Evolutionary conservation across 1,284 basidiomycete genomes (phyloP), one percentile per base, ranked within the genome.

Genomic region (Marasmius fiardii): DNA sequence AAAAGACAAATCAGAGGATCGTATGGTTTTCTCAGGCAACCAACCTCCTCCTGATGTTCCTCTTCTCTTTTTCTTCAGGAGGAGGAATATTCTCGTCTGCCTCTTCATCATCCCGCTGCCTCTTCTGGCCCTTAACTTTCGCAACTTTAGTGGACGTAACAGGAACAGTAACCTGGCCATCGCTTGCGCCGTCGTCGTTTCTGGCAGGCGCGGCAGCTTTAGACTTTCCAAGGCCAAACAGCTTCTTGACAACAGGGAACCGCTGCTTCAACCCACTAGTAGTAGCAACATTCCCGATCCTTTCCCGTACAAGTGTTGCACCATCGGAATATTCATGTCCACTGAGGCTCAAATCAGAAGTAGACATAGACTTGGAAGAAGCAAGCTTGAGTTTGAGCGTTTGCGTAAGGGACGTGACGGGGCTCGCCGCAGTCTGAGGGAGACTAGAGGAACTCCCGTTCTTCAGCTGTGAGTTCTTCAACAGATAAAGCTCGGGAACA

Each of bases 11-110:
- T n/a, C n/a, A n/a, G n/a, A n/a, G 35, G 12, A 37, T 37, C 12
- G 16, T 41, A 18, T 16, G 7, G 39, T 16, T 18, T 48, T 4
- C 28, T 33, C 28, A 49, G 33, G 47, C 47, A 18, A 49, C 5
- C 28, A 49, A 31, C 20, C 14, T 49, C 47, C 47, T 49, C n/a
- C 47, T 26, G 31, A 49, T 49, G 47, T 33, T 49, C 16, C 47
- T 49, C 28, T 3, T 49, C 28, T 49, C 47, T 16, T 49, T 49
- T 26, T 49, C 47, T 14, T 49, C 26, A 12, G 11, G 16, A 20
- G 26, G 24, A 49, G 47, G 24, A 26, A 16, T 26, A 49, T 33
- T 49, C 47, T 49, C 47, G 47, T 49, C 47, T 31, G 3, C 47
- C 28, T 49, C 47, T 10, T 49, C 47, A 33, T 31, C 47, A 33